A percentile compares a stretch with the other conserved stretches of the same genome.
These are phyloP conservation scores for Aspergillus pseudonomiae DNA, from an alignment of 2,329 filamentous ascomycete genomes.

Conservation along the genomic window DNA sequence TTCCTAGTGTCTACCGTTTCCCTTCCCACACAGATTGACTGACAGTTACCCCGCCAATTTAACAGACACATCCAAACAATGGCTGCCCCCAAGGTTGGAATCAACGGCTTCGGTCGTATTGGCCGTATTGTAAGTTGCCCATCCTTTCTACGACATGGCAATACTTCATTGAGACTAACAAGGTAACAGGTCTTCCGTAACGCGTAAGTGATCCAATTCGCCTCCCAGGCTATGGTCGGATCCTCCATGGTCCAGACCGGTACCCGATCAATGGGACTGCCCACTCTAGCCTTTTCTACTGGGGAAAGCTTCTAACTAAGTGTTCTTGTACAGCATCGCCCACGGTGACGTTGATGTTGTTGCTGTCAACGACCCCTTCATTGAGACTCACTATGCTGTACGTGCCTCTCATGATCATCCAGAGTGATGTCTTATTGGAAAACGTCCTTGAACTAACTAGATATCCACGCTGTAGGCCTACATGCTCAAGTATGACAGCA, in stretches of 20 bases:
- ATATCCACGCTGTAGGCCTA: conserved; percentile 68
- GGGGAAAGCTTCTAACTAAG: conserved; percentile 8
- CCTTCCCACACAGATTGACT: conserved; percentile 18
- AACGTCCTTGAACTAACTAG: neutral
- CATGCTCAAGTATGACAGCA: conserved; percentile 99
- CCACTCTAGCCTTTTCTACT: neutral
- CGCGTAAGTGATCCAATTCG: conserved; percentile 63
- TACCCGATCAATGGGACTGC: neutral
- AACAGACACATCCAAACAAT: conserved; percentile 34
- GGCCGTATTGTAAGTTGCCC: conserved; percentile 73
- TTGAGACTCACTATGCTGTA: conserved; percentile 96
- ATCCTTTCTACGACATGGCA: neutral
- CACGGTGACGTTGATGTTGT: conserved; percentile 88
- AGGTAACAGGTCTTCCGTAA: conserved; percentile 80
- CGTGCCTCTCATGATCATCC: conserved; percentile 49
- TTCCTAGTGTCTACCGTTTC: conserved; percentile 7
- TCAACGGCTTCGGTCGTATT: conserved; percentile 99
- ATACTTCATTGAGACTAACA: conserved; percentile 26
- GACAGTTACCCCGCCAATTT: conserved; percentile 32
- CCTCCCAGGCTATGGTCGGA: neutral
- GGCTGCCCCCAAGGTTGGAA: conserved; percentile 66
- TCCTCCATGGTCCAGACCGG: neutral
- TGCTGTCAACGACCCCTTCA: conserved; percentile 99
- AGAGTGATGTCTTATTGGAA: neutral
- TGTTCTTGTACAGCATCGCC: conserved; percentile 63